These are phyloP conservation scores for Vigna nakashimae DNA, from an alignment of 306 rosid genomes.

Conservation along the genomic window DNA sequence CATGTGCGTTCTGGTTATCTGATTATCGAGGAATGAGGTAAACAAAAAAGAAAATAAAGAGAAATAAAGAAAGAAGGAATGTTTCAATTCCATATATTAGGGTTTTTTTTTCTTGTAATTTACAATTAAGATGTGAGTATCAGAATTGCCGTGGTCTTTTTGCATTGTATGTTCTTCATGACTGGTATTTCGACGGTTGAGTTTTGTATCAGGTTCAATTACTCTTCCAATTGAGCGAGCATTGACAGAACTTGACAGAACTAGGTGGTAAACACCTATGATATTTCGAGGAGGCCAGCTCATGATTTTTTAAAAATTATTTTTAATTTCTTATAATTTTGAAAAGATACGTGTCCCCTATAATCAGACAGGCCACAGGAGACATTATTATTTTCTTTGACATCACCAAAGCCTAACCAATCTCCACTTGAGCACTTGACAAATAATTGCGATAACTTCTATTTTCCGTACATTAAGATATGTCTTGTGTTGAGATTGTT, in stretches of 20 bases:
- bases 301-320: neutral
- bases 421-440: neutral
- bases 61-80: neutral
- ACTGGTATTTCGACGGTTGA: slow-evolving; percentile 9
- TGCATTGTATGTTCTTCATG: slow-evolving; percentile 5
- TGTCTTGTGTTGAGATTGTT: neutral
- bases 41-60: too few species aligned
- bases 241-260: neutral
- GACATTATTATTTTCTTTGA: neutral
- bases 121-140: neutral
- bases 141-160: neutral
- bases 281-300: neutral
- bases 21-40: neutral
- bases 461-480: neutral
- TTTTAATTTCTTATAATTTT: neutral
- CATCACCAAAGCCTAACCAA: neutral
- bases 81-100: slow-evolving; percentile 6
- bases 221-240: neutral
- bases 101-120: neutral
- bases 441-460: neutral
- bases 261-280: neutral
- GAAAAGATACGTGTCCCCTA: neutral
- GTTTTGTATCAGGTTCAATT: neutral
- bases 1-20: neutral
- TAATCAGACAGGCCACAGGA: neutral